phyloP scores from a whole-genome alignment of 345 rosid genomes.

The Erucastrum elatum region DNA sequence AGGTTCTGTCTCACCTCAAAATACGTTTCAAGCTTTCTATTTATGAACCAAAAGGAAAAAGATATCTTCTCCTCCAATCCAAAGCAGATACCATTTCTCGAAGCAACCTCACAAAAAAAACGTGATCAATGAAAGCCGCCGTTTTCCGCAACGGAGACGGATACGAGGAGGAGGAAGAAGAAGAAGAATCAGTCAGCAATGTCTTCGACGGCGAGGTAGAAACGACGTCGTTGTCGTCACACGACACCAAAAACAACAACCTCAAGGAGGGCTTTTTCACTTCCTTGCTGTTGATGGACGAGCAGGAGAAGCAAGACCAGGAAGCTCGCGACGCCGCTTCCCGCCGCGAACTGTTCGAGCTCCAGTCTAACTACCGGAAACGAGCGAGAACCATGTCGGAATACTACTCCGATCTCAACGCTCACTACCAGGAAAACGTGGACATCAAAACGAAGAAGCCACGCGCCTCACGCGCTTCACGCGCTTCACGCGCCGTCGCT shows the following conservation, averaged over 20 bases:
- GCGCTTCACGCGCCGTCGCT: conserved; percentile 37
- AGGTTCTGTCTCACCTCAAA: neutral
- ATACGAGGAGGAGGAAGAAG: conserved; percentile 22
- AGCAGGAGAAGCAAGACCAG: conserved; percentile 44
- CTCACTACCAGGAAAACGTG: conserved; percentile 44
- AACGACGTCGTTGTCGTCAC: neutral
- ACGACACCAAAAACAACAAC: conserved; percentile 40
- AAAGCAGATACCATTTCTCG: neutral
- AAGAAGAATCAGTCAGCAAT: conserved; percentile 9
- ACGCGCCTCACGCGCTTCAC: conserved; percentile 42
- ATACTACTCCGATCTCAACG: conserved; percentile 39
- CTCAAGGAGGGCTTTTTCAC: conserved; percentile 56
- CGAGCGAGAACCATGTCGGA: conserved; percentile 45
- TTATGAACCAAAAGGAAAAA: conserved; percentile 24
- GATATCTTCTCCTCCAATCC: conserved; percentile 12
- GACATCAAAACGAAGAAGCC: conserved; percentile 51
- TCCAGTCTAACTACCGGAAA: conserved; percentile 51
- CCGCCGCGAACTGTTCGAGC: conserved; percentile 40
- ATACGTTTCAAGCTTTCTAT: conserved; percentile 21
- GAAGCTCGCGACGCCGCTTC: conserved; percentile 32
- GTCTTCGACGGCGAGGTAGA: conserved; percentile 35
- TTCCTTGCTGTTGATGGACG: conserved; percentile 54
- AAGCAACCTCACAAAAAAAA: neutral
- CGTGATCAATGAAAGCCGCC: conserved; percentile 33
- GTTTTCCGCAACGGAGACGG: conserved; percentile 26